Conservation (phyloP, 768 basidiomycete species). For the Psilocybe sp. region DNA sequence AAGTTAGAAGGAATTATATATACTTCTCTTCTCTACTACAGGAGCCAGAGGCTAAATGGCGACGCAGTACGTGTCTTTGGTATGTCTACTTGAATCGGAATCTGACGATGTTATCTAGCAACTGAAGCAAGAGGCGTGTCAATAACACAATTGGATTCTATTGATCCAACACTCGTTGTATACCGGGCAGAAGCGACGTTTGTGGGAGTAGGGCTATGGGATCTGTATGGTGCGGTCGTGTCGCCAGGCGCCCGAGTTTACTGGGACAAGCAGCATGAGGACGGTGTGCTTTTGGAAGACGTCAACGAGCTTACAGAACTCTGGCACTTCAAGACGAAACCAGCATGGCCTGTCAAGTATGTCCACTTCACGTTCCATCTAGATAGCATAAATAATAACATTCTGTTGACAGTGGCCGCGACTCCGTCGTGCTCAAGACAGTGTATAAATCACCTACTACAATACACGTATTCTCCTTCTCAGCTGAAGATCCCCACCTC, state of each 20-base stretch:
- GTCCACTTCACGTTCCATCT: slow-evolving; percentile 27
- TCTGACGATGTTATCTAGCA: slow-evolving; percentile 35
- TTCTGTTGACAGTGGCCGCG: slow-evolving; percentile 64
- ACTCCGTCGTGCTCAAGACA: slow-evolving; percentile 87
- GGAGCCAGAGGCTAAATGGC: slow-evolving; percentile 98
- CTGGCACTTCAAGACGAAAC: slow-evolving; percentile 90
- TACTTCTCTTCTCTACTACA: slow-evolving; percentile 97
- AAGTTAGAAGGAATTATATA: slow-evolving; percentile 92
- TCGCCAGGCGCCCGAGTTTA: slow-evolving; percentile 78
- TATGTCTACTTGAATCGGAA: slow-evolving; percentile 3
- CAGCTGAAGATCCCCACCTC: slow-evolving; percentile 83
- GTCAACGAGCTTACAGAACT: slow-evolving; percentile 88
- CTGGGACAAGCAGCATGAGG: slow-evolving; percentile 92
- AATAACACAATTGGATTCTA: slow-evolving; percentile 93
- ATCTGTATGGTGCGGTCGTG: slow-evolving; percentile 84
- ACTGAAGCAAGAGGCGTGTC: slow-evolving; percentile 89
- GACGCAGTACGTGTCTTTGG: slow-evolving; percentile 55
- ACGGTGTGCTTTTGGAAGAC: slow-evolving; percentile 82
- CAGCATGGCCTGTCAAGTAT: slow-evolving; percentile 91
- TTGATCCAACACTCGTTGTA: slow-evolving; percentile 94
- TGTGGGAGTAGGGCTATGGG: slow-evolving; percentile 94
- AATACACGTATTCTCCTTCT: slow-evolving; percentile 94
- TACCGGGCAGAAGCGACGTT: slow-evolving; percentile 97
- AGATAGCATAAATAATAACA: slow-evolving; percentile 12
- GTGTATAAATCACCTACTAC: slow-evolving; percentile 96